Percentiles rank a stretch among this genome's conserved stretches.
Evolutionary conservation across 805 yeast genomes (phyloP).

Genomic region (Yarrowia deformans): DNA sequence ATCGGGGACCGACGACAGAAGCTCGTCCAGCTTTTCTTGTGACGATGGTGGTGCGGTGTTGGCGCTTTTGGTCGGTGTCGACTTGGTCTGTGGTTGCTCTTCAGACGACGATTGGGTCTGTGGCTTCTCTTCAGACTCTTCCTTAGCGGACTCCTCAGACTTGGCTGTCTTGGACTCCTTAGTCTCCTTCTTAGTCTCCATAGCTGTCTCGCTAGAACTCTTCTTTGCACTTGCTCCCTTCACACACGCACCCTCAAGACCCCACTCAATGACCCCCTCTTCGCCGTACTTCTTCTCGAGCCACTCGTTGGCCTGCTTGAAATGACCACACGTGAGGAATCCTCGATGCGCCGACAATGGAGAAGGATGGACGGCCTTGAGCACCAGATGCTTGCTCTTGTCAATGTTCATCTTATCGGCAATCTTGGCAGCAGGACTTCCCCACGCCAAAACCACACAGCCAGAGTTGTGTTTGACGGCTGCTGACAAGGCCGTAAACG

Average conservation of each 20-base stretch:
- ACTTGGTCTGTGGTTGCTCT: too few relatives aligned
- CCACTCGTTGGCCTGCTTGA: slow-evolving; percentile 81
- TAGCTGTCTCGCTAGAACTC: not conserved
- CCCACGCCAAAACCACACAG: slow-evolving; percentile 70
- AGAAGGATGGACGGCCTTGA: slow-evolving; percentile 89
- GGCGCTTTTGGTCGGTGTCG: too few relatives aligned
- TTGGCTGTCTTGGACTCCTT: too few relatives aligned
- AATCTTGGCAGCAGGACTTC: slow-evolving; percentile 72
- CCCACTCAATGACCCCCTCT: slow-evolving; percentile 71
- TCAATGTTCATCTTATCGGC: slow-evolving; percentile 54
- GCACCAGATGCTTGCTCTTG: slow-evolving; percentile 53
- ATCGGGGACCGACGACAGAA: slow-evolving; percentile 12
- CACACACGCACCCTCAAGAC: slow-evolving; percentile 46
- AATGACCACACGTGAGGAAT: slow-evolving; percentile 80
- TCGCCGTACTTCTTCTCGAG: slow-evolving; percentile 56
- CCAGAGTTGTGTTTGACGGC: slow-evolving; percentile 57
- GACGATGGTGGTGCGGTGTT: not conserved
- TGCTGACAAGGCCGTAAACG: slow-evolving; percentile 71
- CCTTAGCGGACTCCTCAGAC: not conserved
- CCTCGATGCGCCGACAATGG: slow-evolving; percentile 92
- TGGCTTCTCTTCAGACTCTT: not conserved
- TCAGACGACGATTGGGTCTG: too few relatives aligned
- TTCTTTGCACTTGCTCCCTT: too few relatives aligned
- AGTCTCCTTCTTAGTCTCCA: not conserved
- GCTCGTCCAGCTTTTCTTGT: slow-evolving; percentile 15